Base-by-base conservation (phyloP, 352 stramenopile species). In the Phytophthora cactorum region DNA sequence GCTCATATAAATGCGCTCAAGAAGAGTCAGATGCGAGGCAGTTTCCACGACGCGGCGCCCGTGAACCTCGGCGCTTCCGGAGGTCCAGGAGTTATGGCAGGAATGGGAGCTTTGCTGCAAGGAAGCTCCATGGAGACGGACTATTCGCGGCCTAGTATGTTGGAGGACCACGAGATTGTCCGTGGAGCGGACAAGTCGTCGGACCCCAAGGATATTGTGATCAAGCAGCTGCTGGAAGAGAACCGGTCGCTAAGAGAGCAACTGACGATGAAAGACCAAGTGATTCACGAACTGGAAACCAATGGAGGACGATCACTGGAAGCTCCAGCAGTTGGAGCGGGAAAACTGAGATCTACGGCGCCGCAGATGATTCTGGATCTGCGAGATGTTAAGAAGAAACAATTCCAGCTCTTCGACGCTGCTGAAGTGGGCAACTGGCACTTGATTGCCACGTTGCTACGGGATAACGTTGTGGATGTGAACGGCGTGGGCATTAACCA, bases 401-500 rank as follows among this genome's bases (percentile, higher is more conserved):
- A 96, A 58, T 92, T 96, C 57, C 88, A 96, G 66, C 72, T 96
- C 15, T 96, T 94, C 46, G 88, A 96, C 63, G 88, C 88, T 0
- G 88, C 86, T 0, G 88, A 96, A 78, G 80, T 94, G 36, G 88
- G 88, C 68, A 94, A 96, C 55, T 90, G 77, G 77, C 86, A 93
- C 59, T 57, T 94, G 10, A 92, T 96, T 62, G 78, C 84, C 2
- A 96, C 86, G 28, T 59, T 96, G 25, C 65, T 96, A 44, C 77
- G 82, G 12, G 87, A 96, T 63, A 94, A 94, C 27, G 84, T 96
- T 2, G 83, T 96, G 38, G 88, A 96, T 58, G 86, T 96, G 53
- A 96, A 96, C 59, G 88, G 88, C 31, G 86, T 93, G 4, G 88
- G 88, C 8, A 92, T 96, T 65, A 94, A 96, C 65, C 88, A 96